Base-by-base conservation (phyloP, 192 early-diverging fungal species). In the Umbelopsis isabellina region DNA sequence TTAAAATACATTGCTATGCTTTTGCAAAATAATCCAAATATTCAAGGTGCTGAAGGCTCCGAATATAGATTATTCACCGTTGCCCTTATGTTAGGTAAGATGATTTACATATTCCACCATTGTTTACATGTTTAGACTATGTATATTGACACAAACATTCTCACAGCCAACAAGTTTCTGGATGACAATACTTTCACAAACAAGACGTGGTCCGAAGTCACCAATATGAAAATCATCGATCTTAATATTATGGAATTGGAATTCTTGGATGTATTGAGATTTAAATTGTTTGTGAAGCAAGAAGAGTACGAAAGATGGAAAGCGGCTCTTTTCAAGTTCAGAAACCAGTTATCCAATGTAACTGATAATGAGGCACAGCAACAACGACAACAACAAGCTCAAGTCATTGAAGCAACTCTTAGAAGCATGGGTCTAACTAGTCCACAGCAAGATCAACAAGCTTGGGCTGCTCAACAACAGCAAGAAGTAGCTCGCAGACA, bases 161-260 rank as follows among this genome's bases (percentile, higher is more conserved):
- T 47, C 0, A 11, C 7, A 80, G 89, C 91, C 41, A 94, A 92
- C 86, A 95, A 95, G 68, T 88, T 87, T 49, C 81, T 92, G n/a
- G 88, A 92, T 50, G 94, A 96, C 79, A 93, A 95, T 81, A 95
- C 92, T 18, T 96, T 91, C 71, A 91, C 93, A 21, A 94, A 93
- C 76, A 85, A 89, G 78, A 94, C 94, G 1, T 96, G 94, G 94
- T 86, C 91, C 15, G 89, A 92, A 73, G 89, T 96, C 15, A 91
- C 90, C n/a, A 84, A 88, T 30, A 92, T 96, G 77, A 92, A 92
- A 13, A 85, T 93, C 47, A 76, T 84, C 52, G 92, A 96, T 74
- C 79, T 96, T 25, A 90, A 91, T 65, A 88, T 92, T 30, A 91
- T 93, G 81, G 93, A 93, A 83, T 83, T 93, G 58, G 93, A 94